Evolutionary conservation across 495 filamentous ascomycete species (phyloP), one percentile per base, ranked within the genome.

Genomic region (Aspergillus mulundensis): DNA sequence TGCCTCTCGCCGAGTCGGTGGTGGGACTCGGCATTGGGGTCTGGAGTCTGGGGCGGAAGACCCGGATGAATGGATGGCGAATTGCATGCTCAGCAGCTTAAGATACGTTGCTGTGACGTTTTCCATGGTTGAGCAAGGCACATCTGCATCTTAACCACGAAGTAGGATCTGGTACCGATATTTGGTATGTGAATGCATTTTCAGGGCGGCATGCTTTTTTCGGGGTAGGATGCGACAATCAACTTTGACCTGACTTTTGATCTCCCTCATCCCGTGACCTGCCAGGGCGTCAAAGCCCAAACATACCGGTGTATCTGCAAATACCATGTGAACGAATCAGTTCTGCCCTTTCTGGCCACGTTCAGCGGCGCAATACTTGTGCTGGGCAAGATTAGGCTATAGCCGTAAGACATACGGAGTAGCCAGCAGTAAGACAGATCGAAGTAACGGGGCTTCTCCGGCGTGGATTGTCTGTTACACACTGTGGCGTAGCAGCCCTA

Each of bases 201-300:
- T n/a, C n/a, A n/a, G n/a, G n/a, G n/a, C n/a, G n/a, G n/a, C n/a
- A n/a, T n/a, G n/a, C n/a, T n/a, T n/a, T n/a, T n/a, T n/a, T n/a
- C n/a, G n/a, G n/a, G n/a, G n/a, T n/a, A n/a, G n/a, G 11, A 36
- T 36, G 32, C 2, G 32, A 36, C 6, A 20, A 30, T 21, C 20
- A 19, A 46, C 25, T n/a, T 40, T 12, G 28, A 45, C 24, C 50
- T 12, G 28, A 45, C 19, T 43, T 40, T 52, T 41, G 48, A 58
- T 58, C 55, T 40, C 48, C 55, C 40, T 58, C 55, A 52, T 40
- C 48, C 55, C 48, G 47, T 47, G 40, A 52, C 34, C 36, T 41
- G 11, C 7, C n/a, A 28, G 32, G 11, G 25, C 25, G 32, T 36
- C 32, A 36, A 36, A 36, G 25, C 25, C 25, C n/a, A n/a, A n/a